Evolutionary conservation across 2,329 filamentous ascomycete genomes (phyloP).

Genomic region (Fusarium sublunatum): DNA sequence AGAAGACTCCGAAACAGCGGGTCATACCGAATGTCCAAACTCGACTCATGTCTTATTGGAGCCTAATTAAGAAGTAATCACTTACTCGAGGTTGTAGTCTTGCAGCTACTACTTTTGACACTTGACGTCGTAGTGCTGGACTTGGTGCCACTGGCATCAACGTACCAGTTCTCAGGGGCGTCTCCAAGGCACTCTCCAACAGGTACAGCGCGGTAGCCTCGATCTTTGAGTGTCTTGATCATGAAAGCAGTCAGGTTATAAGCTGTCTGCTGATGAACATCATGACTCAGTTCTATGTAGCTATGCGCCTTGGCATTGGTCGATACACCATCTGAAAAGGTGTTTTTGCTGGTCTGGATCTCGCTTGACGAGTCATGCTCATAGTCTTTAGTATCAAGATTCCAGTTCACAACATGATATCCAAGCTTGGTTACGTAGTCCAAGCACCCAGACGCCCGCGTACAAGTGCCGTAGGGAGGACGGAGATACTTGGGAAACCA

Average conservation of each 20-base stretch:
- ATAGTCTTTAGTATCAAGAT: slow-evolving; percentile 71
- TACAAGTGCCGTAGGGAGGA: slow-evolving; percentile 57
- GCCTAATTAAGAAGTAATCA: not conserved
- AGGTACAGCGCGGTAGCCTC: slow-evolving; percentile 61
- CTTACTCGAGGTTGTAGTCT: slow-evolving; percentile 5
- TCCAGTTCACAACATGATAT: slow-evolving; percentile 67
- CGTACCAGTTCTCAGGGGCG: slow-evolving; percentile 62
- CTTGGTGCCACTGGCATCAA: slow-evolving; percentile 42
- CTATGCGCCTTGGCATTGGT: slow-evolving; percentile 38
- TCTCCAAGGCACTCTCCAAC: slow-evolving; percentile 69
- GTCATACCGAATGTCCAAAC: not conserved
- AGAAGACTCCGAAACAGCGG: slow-evolving; percentile 2
- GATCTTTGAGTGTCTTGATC: slow-evolving; percentile 53
- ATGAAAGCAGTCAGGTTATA: slow-evolving; percentile 56
- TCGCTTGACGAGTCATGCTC: slow-evolving; percentile 60
- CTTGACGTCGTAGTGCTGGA: slow-evolving; percentile 35
- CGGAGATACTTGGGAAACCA: slow-evolving; percentile 57
- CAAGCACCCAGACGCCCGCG: slow-evolving; percentile 51
- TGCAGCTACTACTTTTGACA: slow-evolving; percentile 23
- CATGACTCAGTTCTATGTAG: slow-evolving; percentile 65
- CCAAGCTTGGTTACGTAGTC: slow-evolving; percentile 54
- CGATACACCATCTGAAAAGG: slow-evolving; percentile 52
- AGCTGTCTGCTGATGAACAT: slow-evolving; percentile 61
- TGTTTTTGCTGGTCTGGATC: slow-evolving; percentile 59
- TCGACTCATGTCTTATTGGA: not conserved